Conservation (phyloP, 768 basidiomycete genomes). For the Cyclocybe cylindracea region DNA sequence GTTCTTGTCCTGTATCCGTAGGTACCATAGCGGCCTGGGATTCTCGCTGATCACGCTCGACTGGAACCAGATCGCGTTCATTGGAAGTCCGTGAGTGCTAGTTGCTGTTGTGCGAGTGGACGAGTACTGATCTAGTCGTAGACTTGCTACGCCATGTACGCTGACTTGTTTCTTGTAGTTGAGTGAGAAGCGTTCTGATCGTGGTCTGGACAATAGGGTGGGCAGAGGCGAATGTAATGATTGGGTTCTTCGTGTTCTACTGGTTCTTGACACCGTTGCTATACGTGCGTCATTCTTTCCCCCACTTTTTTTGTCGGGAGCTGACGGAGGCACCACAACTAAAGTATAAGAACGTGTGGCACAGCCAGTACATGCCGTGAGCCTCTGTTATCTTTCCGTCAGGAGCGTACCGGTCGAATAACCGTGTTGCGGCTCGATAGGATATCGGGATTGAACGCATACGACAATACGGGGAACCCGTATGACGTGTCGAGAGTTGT, state of each 20-base stretch:
- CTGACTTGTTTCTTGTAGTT: not conserved
- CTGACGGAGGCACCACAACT: conserved; percentile 10
- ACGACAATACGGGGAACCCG: conserved; percentile 53
- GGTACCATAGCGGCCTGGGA: conserved; percentile 52
- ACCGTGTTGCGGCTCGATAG: conserved; percentile 13
- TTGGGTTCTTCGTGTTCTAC: conserved; percentile 65
- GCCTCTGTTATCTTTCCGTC: conserved; percentile 16
- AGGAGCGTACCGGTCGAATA: not conserved
- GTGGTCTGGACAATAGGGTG: conserved; percentile 47
- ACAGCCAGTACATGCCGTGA: conserved; percentile 58
- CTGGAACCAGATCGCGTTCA: conserved; percentile 71
- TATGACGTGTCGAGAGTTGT: conserved; percentile 49
- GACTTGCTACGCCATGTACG: conserved; percentile 51
- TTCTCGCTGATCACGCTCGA: conserved; percentile 56
- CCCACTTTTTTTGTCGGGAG: not conserved
- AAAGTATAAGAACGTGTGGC: conserved; percentile 56
- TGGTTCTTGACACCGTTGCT: conserved; percentile 58
- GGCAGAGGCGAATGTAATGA: conserved; percentile 71
- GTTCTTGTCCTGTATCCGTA: conserved; percentile 11
- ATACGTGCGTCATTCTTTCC: conserved; percentile 32
- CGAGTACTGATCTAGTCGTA: conserved; percentile 15
- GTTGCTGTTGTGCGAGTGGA: not conserved
- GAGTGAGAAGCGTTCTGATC: not conserved
- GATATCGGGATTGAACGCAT: conserved; percentile 51
- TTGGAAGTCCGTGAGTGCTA: conserved; percentile 57